Evolutionary conservation across 805 yeast species (phyloP).

Genomic region (Saturnispora quitensis): DNA sequence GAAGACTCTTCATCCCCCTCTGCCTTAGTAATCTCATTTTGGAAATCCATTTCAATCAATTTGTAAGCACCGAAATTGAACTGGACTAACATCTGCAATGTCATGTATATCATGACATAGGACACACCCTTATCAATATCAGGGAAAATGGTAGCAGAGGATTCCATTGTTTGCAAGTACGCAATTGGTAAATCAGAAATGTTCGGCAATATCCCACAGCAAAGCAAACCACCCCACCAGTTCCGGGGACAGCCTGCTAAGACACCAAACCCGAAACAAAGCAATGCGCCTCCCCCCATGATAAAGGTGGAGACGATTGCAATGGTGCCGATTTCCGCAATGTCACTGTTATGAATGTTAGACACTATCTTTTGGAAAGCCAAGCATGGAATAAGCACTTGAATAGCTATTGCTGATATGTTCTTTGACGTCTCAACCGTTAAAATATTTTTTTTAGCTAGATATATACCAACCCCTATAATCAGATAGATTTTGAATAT

Average conservation of each 20-base stretch:
- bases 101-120: conserved; percentile 70
- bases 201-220: conserved; percentile 71
- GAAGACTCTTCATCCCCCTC: not conserved
- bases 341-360: conserved; percentile 56
- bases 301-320: conserved; percentile 41
- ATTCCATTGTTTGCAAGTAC: conserved; percentile 62
- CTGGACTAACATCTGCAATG: conserved; percentile 55
- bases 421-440: conserved; percentile 64
- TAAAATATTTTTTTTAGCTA: conserved; percentile 55
- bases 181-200: conserved; percentile 82
- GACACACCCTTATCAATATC: conserved; percentile 70
- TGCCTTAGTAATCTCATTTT: conserved; percentile 14
- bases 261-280: conserved; percentile 32
- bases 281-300: conserved; percentile 21
- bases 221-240: conserved; percentile 65
- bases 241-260: conserved; percentile 50
- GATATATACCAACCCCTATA: conserved; percentile 52
- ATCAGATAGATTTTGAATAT: conserved; percentile 72
- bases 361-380: conserved; percentile 64
- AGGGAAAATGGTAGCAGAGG: conserved; percentile 46
- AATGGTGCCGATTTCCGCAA: conserved; percentile 60
- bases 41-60: conserved; percentile 62
- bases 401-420: conserved; percentile 61
- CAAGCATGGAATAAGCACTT: conserved; percentile 65
- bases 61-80: conserved; percentile 72